A percentile compares a stretch with the other conserved stretches of the same genome.
Evolutionary conservation across 352 stramenopile genomes (phyloP).

Genomic region (Phytophthora ramorum): DNA sequence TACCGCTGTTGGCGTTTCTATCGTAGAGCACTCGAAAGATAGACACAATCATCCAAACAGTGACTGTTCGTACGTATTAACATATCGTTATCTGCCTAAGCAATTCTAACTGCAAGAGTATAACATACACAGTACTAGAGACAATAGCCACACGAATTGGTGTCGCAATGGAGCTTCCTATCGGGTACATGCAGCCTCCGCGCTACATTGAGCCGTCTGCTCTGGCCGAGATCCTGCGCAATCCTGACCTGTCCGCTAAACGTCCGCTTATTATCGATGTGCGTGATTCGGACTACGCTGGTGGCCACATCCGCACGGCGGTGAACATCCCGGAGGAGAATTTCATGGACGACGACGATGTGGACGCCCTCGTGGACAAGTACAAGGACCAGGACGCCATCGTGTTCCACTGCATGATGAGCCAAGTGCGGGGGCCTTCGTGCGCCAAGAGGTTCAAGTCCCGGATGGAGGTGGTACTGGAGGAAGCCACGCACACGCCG

Average conservation of each 20-base stretch:
- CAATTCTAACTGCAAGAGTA: background rate
- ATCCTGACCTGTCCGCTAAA: conserved; percentile 26
- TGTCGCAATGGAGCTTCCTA: conserved; percentile 23
- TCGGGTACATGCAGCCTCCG: conserved; percentile 46
- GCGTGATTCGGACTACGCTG: conserved; percentile 75
- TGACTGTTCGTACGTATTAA: background rate
- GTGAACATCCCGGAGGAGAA: conserved; percentile 82
- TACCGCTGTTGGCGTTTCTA: background rate
- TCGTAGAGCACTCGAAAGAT: conserved; percentile 13
- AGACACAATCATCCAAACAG: conserved; percentile 2
- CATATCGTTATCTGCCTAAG: background rate
- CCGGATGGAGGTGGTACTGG: conserved; percentile 61
- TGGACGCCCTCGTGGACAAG: conserved; percentile 74
- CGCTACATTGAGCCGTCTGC: conserved; percentile 57
- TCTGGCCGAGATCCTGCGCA: conserved; percentile 64
- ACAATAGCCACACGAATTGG: too few relatives aligned
- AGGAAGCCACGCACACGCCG: conserved; percentile 53
- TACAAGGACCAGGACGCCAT: conserved; percentile 71
- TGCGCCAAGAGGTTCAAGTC: conserved; percentile 80
- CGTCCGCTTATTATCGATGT: conserved; percentile 78
- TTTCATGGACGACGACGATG: conserved; percentile 84
- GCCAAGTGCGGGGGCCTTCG: conserved; percentile 81
- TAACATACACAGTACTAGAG: background rate
- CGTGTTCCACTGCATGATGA: conserved; percentile 92
- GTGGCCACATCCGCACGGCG: conserved; percentile 77